Evolutionary conservation across 768 basidiomycete genomes (phyloP).

Genomic region (Pleurotus djamor): DNA sequence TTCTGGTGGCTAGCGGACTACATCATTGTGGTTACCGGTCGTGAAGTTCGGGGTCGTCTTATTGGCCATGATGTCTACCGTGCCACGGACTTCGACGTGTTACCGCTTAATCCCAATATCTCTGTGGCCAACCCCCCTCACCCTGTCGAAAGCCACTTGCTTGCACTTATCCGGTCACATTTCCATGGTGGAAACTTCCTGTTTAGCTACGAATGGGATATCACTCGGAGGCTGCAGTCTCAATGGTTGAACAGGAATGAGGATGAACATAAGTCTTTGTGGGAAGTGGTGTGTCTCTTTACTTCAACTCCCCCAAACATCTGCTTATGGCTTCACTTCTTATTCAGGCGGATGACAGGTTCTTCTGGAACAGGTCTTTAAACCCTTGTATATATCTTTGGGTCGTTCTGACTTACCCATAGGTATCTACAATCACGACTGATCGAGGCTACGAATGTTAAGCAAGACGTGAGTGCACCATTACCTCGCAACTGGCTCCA

Average conservation of each 20-base stretch:
- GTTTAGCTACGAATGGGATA: slow-evolving; percentile 89
- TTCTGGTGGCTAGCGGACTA: slow-evolving; percentile 75
- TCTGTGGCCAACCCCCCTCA: slow-evolving; percentile 70
- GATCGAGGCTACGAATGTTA: slow-evolving; percentile 37
- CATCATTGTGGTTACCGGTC: slow-evolving; percentile 82
- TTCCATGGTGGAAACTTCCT: slow-evolving; percentile 77
- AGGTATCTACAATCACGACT: slow-evolving; percentile 37
- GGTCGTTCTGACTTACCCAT: slow-evolving; percentile 28
- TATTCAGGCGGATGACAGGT: slow-evolving; percentile 86
- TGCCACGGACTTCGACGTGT: slow-evolving; percentile 88
- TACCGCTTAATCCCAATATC: slow-evolving; percentile 77
- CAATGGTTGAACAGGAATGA: slow-evolving; percentile 64
- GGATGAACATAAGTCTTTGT: slow-evolving; percentile 57
- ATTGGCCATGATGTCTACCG: slow-evolving; percentile 87
- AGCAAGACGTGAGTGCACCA: slow-evolving; percentile 58
- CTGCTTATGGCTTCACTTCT: neutral
- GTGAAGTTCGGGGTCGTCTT: slow-evolving; percentile 74
- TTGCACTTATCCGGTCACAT: slow-evolving; percentile 86
- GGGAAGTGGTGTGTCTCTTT: slow-evolving; percentile 64
- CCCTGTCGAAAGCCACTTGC: slow-evolving; percentile 84
- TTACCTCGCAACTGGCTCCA: neutral
- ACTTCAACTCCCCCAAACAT: neutral
- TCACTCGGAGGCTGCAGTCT: slow-evolving; percentile 84
- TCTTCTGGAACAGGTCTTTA: slow-evolving; percentile 93
- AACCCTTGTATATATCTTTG: neutral